These are phyloP conservation scores for Cicer pinnatifidum DNA, from an alignment of 306 rosid genomes.

Conservation along the genomic window DNA sequence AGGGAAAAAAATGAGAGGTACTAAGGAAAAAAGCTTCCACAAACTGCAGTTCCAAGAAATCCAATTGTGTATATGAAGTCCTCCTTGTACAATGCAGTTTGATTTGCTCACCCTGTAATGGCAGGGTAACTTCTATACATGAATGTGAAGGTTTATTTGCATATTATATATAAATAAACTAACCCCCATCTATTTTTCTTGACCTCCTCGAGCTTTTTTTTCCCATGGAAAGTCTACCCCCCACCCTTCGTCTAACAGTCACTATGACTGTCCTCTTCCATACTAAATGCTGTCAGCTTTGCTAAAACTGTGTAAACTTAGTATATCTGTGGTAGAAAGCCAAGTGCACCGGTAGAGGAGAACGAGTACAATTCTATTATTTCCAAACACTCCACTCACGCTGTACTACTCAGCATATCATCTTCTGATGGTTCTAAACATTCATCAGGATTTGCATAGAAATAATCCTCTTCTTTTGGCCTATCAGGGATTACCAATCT, in stretches of 20 bases:
- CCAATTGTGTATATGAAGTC: constrained; percentile 56
- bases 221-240: constrained; percentile 42
- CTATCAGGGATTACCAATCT: constrained; percentile 80
- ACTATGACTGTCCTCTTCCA: constrained; percentile 51
- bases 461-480: constrained; percentile 93
- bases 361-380: constrained; percentile 44
- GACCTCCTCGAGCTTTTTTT: constrained; percentile 48
- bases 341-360: constrained; percentile 54
- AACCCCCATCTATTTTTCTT: constrained; percentile 48
- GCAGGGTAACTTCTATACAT: constrained; percentile 91
- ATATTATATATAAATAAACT: constrained; percentile 48
- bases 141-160: constrained; percentile 72
- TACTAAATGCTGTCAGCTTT: constrained; percentile 50
- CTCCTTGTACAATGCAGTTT: constrained; percentile 59
- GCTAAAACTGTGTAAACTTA: constrained; percentile 47
- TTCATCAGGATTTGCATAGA: constrained; percentile 89
- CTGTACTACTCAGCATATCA: constrained; percentile 57
- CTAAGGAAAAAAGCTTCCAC: constrained; percentile 51
- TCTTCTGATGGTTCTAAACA: constrained; percentile 66
- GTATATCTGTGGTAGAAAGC: constrained; percentile 47
- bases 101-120: constrained; percentile 69
- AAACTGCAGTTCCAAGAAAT: constrained; percentile 54
- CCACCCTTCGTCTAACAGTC: constrained; percentile 38
- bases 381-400: constrained; percentile 53
- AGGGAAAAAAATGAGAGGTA: constrained; percentile 42